These are phyloP conservation scores for Leishmania gerbilli DNA, from an alignment of 208 protist genomes.

Conservation along the genomic window DNA sequence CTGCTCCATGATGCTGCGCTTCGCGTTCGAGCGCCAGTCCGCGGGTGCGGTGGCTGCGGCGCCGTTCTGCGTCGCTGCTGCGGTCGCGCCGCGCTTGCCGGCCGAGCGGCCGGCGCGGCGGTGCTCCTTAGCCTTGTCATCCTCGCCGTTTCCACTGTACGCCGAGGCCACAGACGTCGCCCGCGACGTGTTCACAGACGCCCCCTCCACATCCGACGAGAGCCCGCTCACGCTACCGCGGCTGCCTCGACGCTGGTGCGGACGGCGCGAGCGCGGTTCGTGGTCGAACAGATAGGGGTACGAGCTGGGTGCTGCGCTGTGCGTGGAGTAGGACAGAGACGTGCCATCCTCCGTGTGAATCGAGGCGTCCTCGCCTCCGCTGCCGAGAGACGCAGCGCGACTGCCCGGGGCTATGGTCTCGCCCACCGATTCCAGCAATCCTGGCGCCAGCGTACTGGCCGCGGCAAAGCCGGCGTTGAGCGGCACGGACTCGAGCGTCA, in stretches of 20 bases:
- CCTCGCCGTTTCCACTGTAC: conserved; percentile 25
- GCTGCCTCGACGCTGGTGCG: conserved; percentile 9
- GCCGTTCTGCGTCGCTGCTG: background rate
- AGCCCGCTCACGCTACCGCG: conserved; percentile 14
- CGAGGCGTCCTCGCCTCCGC: background rate
- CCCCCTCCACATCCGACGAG: conserved; percentile 14
- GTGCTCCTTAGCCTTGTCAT: conserved; percentile 18
- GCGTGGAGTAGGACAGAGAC: conserved; percentile 25
- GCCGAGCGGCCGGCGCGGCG: background rate
- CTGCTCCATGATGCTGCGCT: conserved; percentile 81
- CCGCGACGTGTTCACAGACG: conserved; percentile 23
- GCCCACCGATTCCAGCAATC: conserved; percentile 12
- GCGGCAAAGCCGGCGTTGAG: conserved; percentile 20
- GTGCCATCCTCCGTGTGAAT: conserved; percentile 22
- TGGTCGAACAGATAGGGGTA: conserved; percentile 33
- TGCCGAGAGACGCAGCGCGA: background rate
- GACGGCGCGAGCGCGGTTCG: conserved; percentile 21
- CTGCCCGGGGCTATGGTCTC: conserved; percentile 3
- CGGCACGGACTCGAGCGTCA: conserved; percentile 32
- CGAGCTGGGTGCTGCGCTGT: conserved; percentile 31
- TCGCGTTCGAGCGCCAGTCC: conserved; percentile 71
- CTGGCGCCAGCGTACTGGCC: conserved; percentile 11
- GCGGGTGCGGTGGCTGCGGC: conserved; percentile 1
- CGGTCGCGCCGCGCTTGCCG: conserved; percentile 1
- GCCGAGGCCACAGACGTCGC: conserved; percentile 45